These are phyloP conservation scores for Erythrophleum fordii DNA, from an alignment of 306 rosid species.

Conservation along the genomic window DNA sequence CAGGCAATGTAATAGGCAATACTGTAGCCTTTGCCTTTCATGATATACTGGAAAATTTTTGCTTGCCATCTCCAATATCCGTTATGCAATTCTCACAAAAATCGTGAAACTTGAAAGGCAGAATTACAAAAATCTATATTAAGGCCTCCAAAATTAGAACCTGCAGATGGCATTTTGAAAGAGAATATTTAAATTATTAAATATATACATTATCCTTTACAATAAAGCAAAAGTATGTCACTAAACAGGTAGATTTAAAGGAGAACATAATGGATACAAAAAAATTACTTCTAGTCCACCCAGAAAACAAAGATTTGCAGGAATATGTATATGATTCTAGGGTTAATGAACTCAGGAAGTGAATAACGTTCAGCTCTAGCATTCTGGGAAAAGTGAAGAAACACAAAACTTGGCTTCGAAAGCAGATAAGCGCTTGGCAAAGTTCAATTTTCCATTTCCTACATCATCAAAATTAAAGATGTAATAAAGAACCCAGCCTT, in stretches of 20 bases:
- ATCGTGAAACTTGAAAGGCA: background rate
- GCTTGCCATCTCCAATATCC: slow-evolving; percentile 52
- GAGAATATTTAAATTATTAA: slow-evolving; percentile 6
- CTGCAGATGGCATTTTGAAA: background rate
- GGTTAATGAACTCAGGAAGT: background rate
- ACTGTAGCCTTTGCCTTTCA: slow-evolving; percentile 83
- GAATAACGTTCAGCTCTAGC: background rate
- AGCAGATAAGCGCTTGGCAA: background rate
- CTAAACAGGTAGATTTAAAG: background rate
- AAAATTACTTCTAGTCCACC: background rate
- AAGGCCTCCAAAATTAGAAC: background rate
- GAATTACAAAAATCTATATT: background rate
- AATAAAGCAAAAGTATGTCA: background rate
- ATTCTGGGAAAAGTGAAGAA: background rate
- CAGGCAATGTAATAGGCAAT: slow-evolving; percentile 82
- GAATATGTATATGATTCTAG: background rate
- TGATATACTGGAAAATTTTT: slow-evolving; percentile 65
- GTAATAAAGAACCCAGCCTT: background rate
- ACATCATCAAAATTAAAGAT: background rate
- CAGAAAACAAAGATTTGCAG: background rate
- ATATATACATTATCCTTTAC: background rate
- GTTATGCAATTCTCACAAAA: background rate
- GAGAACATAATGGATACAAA: background rate
- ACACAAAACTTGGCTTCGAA: background rate
- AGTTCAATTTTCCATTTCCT: background rate